phyloP scores from a whole-genome alignment of 2,329 filamentous ascomycete genomes.

The Penicillium sp. region DNA sequence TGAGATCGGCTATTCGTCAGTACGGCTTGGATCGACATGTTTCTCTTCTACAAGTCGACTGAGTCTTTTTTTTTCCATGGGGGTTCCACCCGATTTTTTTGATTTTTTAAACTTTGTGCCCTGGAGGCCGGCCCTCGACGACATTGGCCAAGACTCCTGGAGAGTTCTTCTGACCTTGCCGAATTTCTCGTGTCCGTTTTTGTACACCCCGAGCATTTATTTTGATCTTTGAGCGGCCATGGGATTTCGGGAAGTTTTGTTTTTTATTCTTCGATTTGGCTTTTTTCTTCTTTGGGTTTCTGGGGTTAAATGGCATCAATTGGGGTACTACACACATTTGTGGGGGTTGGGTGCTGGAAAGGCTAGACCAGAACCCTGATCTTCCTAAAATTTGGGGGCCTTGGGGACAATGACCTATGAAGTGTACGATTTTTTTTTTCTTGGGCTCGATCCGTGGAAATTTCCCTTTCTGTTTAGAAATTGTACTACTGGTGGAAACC shows the following conservation, averaged over 20 bases:
- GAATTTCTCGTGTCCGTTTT: conserved; percentile 4
- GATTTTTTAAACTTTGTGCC: conserved; percentile 15
- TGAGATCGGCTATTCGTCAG: conserved; percentile 11
- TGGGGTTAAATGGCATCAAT: background rate
- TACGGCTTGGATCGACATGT: conserved; percentile 22
- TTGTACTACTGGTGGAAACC: background rate
- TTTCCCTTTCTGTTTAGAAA: background rate
- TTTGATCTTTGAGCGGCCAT: background rate
- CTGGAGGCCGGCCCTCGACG: conserved; percentile 7
- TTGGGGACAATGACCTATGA: background rate
- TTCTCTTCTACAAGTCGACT: conserved; percentile 3
- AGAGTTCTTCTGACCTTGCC: conserved; percentile 11
- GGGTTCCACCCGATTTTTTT: conserved; percentile 6
- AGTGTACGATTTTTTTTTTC: background rate
- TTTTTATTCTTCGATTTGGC: background rate
- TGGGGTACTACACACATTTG: background rate
- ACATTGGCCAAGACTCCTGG: conserved; percentile 12
- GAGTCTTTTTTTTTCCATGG: background rate
- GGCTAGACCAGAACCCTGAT: conserved; percentile 1
- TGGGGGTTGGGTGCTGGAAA: background rate
- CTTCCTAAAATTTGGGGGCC: background rate
- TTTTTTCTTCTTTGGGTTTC: background rate
- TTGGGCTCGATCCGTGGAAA: conserved; percentile 1
- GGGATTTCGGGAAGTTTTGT: background rate
- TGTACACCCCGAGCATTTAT: conserved; percentile 8